Base-by-base conservation (phyloP, 177 flowering plant genomes). In the Vitis hybrid region DNA sequence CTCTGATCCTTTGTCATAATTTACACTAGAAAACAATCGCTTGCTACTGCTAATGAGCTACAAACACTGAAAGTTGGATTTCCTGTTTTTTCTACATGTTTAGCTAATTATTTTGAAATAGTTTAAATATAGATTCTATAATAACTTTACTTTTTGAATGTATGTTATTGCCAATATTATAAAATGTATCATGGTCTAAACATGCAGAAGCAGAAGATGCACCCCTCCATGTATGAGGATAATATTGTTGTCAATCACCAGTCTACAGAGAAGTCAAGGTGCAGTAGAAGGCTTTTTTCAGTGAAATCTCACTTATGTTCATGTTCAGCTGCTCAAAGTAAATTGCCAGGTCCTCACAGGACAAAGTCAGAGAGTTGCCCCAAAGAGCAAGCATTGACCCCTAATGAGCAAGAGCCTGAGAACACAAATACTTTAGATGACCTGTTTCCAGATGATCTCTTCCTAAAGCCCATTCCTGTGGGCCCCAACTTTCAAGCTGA, bases 401-500 rank as follows among this genome's bases (percentile, higher is more conserved):
- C 57, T 0, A 27, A 67, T 32, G 73, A 73, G 62, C 57, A 74
- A 57, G 61, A 52, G 13, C 52, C 18, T 18, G 68, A 11, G 35
- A 15, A 72, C 60, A 40, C 63, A 62, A 48, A 74, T 30, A 50
- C 19, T 9, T 62, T 5, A 16, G 60, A 11, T 61, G 46, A 51
- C 64, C 62, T 46, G 6, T 61, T 62, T 64, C 70, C 30, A 56
- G 80, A 78, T 57, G 72, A 69, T 60, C 65, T 71, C 40, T 11
- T 24, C 1, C 69, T 57, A 16, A 79, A 72, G 72, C 73, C 68
- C 11, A 83, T 87, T 55, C 49, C 82, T 1, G 70, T 91, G n/a
- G 96, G 97, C 9, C 81, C 83, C 15, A 73, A 13, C 16, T 85
- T 75, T 77, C 99, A 95, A 82, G 99, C 91, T 11, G 80, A 81